These are phyloP conservation scores for Geotrichum klebahnii DNA, from an alignment of 1,139 yeast genomes.

Conservation along the genomic window DNA sequence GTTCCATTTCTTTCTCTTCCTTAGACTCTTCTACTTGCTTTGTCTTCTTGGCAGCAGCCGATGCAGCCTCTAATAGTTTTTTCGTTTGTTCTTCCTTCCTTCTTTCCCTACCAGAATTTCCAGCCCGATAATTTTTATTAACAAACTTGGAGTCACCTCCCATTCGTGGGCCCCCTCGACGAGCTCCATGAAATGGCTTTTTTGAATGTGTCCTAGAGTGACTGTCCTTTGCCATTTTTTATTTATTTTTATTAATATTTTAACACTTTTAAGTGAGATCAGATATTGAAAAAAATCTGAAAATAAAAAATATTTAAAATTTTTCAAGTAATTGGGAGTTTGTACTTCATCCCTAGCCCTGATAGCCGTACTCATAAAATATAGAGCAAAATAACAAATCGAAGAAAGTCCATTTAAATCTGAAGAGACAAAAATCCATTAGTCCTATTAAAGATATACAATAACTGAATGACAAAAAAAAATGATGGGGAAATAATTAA, in stretches of 20 bases:
- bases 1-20: background rate
- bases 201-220: background rate
- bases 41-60: slow-evolving; percentile 15
- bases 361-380: no score
- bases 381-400: no score
- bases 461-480: background rate
- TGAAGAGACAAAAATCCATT: background rate
- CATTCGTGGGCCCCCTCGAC: background rate
- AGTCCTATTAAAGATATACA: background rate
- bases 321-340: slow-evolving; percentile 1
- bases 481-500: background rate
- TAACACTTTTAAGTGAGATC: background rate
- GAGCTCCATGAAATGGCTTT: background rate
- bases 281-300: background rate
- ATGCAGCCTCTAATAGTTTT: slow-evolving; percentile 17
- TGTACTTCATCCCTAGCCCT: no score
- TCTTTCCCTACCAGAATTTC: background rate
- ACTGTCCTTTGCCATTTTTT: slow-evolving; percentile 11
- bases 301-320: no score
- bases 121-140: background rate
- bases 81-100: slow-evolving; percentile 14
- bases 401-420: no score
- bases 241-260: background rate
- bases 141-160: background rate
- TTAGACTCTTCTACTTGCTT: background rate